Base-by-base conservation (phyloP, 225 moss, liverwort and hornwort species). In the Thuidium tamariscinum region DNA sequence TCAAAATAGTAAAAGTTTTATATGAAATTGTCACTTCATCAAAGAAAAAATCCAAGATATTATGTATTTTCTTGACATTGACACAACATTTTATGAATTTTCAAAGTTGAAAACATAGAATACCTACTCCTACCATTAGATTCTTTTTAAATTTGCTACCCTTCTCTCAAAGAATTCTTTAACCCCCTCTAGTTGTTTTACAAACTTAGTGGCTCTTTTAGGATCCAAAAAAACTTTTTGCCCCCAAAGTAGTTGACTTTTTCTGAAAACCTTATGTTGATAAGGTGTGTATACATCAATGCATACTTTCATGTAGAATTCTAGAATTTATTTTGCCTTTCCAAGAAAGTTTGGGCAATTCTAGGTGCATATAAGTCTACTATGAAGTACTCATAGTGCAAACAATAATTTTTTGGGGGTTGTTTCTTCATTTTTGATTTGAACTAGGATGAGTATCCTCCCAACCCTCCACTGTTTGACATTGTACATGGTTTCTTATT, bases 281-380 rank as follows among this genome's bases (percentile, higher is more conserved):
- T n/a, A n/a, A n/a, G n/a, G 0, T 67, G 13, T 1, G 0, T 23
- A 7, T 22, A 68, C 7, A 0, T 23, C 4, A 39, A 13, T 23
- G 13, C 0, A 4, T 4, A 68, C 13, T 39, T 23, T 13, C 1
- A 37, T 7, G 0, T 2, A 13, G 0, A 25, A 68, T 39, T 68
- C 8, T 0, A 0, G 0, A 68, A 14, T 39, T 39, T 14, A 0
- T 18, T 68, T 23, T 37, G 1, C 4, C 4, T 3, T 25, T 20
- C 39, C 21, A 0, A 2, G 7, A 39, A 39, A 0, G 2, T 1
- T 39, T 68, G 13, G 23, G 3, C 10, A 18, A 34, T 18, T 18
- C 19, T n/a, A 19, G 10, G 10, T 65, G 5, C 19, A 65, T 14
- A 1, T 2, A 65, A n/a, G 5, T 65, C 4, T 1, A 27, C 4